phyloP scores from a whole-genome alignment of 2,329 filamentous ascomycete species.

The Sclerotinia glacialis region DNA sequence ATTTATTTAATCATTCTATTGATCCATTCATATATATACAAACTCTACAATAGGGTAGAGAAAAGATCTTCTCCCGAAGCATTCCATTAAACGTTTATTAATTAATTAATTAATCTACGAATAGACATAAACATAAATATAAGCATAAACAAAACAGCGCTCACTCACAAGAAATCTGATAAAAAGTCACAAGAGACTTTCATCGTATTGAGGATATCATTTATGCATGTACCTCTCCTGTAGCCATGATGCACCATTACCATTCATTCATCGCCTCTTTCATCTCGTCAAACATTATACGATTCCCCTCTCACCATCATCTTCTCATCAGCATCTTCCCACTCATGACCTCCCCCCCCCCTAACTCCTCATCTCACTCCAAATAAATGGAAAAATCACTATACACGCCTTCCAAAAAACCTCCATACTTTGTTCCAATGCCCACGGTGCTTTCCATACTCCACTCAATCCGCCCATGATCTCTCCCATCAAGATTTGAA shows the following conservation, averaged over 20 bases:
- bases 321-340: too few relatives aligned
- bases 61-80: too few relatives aligned
- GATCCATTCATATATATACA: too few relatives aligned
- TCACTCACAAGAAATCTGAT: background rate
- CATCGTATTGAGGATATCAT: background rate
- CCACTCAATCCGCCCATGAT: conserved; percentile 50
- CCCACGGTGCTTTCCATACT: conserved; percentile 60
- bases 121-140: too few relatives aligned
- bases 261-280: background rate
- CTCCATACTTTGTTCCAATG: conserved; percentile 61
- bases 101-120: too few relatives aligned
- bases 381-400: conserved; percentile 81
- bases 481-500: conserved; percentile 57
- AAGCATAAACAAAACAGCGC: background rate
- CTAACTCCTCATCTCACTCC: conserved; percentile 56
- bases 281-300: conserved; percentile 10
- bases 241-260: background rate
- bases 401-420: conserved; percentile 78
- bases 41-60: too few relatives aligned
- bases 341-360: too few relatives aligned
- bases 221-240: background rate
- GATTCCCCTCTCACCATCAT: too few relatives aligned
- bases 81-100: too few relatives aligned
- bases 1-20: too few relatives aligned
- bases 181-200: background rate